Evolutionary conservation across 768 basidiomycete genomes (phyloP), one percentile per base, ranked within the genome.

Genomic region (Mycena amicta): DNA sequence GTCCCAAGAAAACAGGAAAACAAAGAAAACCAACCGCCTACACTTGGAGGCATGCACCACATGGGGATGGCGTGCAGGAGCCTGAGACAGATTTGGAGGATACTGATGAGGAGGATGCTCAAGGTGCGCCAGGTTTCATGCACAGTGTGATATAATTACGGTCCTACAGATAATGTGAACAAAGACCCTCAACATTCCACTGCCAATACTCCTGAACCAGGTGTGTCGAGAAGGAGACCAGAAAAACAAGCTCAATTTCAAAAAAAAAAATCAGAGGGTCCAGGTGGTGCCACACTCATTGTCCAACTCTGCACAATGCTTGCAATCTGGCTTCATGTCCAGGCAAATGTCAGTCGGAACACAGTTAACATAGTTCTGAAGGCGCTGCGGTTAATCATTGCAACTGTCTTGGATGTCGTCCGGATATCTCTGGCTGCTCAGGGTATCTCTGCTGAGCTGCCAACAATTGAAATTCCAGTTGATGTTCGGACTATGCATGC

Each of bases 231-330:
- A n/a, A n/a, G n/a, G n/a, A n/a, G n/a, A n/a, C 33, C 18, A 18
- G 18, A 37, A n/a, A n/a, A n/a, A 8, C 33, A 37, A 8, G 33
- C 8, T 37, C 18, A 37, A 8, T 8, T 37, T 8, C 11, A n/a
- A n/a, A n/a, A 37, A 8, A 37, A 8, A 8, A 8, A 37, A 8
- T 8, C 8, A 37, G 8, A 37, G 33, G 18, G 8, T 18, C 33
- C 33, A n/a, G n/a, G n/a, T n/a, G 11, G 18, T 18, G 18, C 18
- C 18, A 18, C 40, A 22, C 52, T 40, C 5, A 50, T 56, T 49
- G 22, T 49, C 22, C 31, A 56, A 31, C 55, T 56, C n/a, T 56
- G 55, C 37, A 15, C 31, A 5, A 23, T 28, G 12, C 28, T 56
- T 23, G 30, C 37, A 2, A 26, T 56, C 46, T 56, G 47, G 55